phyloP scores from a whole-genome alignment of 2,329 filamentous ascomycete species.

The Xylaria sp. region DNA sequence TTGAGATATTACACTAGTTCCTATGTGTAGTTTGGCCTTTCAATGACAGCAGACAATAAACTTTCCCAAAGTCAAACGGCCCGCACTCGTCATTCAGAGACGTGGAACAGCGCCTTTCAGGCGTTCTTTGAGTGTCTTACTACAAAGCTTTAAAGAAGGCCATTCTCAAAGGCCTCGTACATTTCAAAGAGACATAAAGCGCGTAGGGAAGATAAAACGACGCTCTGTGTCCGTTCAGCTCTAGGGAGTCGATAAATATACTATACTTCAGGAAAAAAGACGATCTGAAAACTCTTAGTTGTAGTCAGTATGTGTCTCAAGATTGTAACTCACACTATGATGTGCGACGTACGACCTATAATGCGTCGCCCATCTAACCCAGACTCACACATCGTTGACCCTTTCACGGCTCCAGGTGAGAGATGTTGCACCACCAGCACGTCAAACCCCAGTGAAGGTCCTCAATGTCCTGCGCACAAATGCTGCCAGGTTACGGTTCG shows the following conservation, averaged over 20 bases:
- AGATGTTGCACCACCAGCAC: not conserved
- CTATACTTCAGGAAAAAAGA: not conserved
- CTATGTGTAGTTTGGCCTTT: not conserved
- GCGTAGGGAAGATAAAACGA: not conserved
- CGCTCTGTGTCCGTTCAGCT: not conserved
- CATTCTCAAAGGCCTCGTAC: not conserved
- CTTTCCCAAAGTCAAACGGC: not conserved
- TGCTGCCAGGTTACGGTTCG: slow-evolving; percentile 24
- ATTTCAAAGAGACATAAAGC: not conserved
- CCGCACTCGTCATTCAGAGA: not conserved
- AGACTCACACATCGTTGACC: slow-evolving; percentile 15
- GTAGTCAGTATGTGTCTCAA: slow-evolving; percentile 42
- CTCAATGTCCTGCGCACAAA: slow-evolving; percentile 7
- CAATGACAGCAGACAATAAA: not conserved
- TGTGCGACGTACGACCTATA: slow-evolving; percentile 28
- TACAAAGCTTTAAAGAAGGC: not conserved
- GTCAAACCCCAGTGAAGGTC: not conserved
- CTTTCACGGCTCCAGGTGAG: slow-evolving; percentile 8
- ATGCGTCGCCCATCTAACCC: slow-evolving; percentile 22
- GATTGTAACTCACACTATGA: slow-evolving; percentile 24
- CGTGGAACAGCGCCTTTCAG: not conserved
- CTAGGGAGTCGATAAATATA: not conserved
- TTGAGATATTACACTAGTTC: not conserved
- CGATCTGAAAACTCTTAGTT: not conserved
- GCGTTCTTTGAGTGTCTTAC: not conserved